Evolutionary conservation across 805 yeast genomes (phyloP), one percentile per base, ranked within the genome.

Genomic region (Metschnikowia peoriensis): DNA sequence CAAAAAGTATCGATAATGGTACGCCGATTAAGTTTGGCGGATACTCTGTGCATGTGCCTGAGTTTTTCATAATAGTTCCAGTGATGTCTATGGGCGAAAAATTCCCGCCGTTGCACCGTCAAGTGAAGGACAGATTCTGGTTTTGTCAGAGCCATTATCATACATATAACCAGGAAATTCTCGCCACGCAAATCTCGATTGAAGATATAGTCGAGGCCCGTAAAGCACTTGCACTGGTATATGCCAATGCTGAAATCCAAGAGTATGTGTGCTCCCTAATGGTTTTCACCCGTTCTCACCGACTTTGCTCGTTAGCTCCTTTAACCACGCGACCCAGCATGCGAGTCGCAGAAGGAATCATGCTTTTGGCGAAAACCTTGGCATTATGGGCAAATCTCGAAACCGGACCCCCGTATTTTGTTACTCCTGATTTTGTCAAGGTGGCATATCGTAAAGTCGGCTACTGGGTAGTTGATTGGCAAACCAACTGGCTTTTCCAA

Each of bases 391-490:
- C 41, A 1, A 27, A 34, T 32, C 32, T 22, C 8, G 22, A 14
- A n/a, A 37, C 4, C 17, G 12, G 10, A 3, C 7, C 22, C 15
- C 7, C 8, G 16, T 44, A 62, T 22, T 74, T 56, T 52, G 70
- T 71, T 7, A 73, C 78, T 3, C 77, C 78, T 0, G 76, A 70
- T 41, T 59, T 56, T 38, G 68, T 67, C 40, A 73, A 73, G 54
- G 59, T 70, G n/a, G 74, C 77, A 6, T 63, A 65, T 55, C 60
- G 75, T 28, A 70, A 70, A 53, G 58, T 75, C 7, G 76, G 70
- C 27, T 74, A 73, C 63, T 75, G 79, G 79, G 60, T 73, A 15
- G 73, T 75, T 10, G 73, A 72, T 56, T 75, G 78, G 78, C 74
- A 73, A 51, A 58, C 64, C 29, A 66, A 67, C 50, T 28, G 44